These are phyloP conservation scores for Chlamydomonas schloesseri DNA, from an alignment of 139 green algal genomes.

Conservation along the genomic window DNA sequence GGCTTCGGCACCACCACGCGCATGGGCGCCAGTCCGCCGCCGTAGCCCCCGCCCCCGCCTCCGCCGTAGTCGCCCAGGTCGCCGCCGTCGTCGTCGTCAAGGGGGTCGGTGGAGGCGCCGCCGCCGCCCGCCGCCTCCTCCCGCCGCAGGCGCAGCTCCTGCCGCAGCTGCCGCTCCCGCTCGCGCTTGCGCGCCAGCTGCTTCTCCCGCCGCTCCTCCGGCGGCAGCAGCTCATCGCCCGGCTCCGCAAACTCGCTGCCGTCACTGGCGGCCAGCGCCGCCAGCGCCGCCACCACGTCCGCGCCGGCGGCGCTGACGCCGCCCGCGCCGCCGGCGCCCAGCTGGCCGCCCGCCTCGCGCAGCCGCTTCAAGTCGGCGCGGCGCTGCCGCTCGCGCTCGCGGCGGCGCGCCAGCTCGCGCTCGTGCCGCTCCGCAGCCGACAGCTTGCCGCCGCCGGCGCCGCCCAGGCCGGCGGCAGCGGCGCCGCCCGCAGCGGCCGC, in stretches of 20 bases:
- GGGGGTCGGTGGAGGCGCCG: not conserved
- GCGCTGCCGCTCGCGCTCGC: constrained; percentile 34
- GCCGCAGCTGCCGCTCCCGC: constrained; percentile 15
- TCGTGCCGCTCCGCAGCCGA: constrained; percentile 36
- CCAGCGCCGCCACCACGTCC: not conserved
- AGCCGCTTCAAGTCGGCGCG: constrained; percentile 15
- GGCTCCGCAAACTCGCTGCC: too few species aligned
- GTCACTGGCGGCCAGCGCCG: not conserved
- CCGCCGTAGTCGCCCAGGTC: too few species aligned
- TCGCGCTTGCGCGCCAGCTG: constrained; percentile 16
- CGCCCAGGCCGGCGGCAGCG: too few species aligned
- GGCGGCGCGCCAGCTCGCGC: constrained; percentile 23
- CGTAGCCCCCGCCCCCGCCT: too few species aligned
- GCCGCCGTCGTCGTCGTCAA: not conserved
- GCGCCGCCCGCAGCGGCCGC: too few species aligned
- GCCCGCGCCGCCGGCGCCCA: not conserved
- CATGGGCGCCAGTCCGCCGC: too few species aligned
- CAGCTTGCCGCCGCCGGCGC: not conserved
- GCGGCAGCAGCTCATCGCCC: not conserved
- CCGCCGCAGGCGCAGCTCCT: not conserved
- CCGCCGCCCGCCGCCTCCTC: not conserved
- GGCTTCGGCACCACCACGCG: too few species aligned
- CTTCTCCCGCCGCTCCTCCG: constrained; percentile 19
- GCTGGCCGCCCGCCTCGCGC: not conserved
- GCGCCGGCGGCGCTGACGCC: not conserved